Conservation (phyloP, 352 stramenopile genomes). For the Globisporangium paddicum region DNA sequence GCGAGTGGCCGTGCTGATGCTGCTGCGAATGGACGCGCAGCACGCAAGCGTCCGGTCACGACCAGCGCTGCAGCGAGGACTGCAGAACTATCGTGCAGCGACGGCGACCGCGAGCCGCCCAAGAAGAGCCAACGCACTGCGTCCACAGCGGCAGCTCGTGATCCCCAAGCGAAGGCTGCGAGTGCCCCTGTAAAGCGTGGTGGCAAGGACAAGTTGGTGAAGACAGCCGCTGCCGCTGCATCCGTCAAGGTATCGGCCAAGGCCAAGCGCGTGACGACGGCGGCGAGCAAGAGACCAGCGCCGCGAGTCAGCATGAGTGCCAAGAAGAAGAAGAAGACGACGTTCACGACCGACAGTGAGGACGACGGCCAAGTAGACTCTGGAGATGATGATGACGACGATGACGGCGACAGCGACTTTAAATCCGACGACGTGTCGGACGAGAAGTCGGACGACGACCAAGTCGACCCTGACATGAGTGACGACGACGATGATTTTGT, state of each 20-base stretch:
- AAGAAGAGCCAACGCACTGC: slow-evolving; percentile 6
- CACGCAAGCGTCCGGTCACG: slow-evolving; percentile 2
- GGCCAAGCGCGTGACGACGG: slow-evolving; percentile 2
- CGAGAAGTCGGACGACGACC: slow-evolving; percentile 16
- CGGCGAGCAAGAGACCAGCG: slow-evolving; percentile 13
- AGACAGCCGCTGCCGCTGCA: background rate
- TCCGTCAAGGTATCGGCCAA: slow-evolving; percentile 2
- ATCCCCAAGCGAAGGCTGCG: background rate
- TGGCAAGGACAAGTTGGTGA: background rate
- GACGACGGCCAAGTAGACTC: slow-evolving; percentile 23
- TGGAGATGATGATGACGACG: slow-evolving; percentile 13
- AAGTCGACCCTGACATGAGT: slow-evolving; percentile 10
- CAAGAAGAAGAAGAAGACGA: background rate
- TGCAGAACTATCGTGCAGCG: background rate
- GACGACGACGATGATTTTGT: slow-evolving; percentile 30
- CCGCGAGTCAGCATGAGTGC: background rate
- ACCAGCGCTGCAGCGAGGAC: background rate
- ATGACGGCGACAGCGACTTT: slow-evolving; percentile 52
- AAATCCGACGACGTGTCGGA: background rate
- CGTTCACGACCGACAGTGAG: background rate
- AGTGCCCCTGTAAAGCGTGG: background rate
- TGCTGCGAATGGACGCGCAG: background rate
- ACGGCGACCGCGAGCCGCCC: background rate
- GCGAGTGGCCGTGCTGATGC: background rate
- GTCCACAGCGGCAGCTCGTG: background rate